Evolutionary conservation across 768 basidiomycete genomes (phyloP).

Genomic region (Hypholoma sublateritium): DNA sequence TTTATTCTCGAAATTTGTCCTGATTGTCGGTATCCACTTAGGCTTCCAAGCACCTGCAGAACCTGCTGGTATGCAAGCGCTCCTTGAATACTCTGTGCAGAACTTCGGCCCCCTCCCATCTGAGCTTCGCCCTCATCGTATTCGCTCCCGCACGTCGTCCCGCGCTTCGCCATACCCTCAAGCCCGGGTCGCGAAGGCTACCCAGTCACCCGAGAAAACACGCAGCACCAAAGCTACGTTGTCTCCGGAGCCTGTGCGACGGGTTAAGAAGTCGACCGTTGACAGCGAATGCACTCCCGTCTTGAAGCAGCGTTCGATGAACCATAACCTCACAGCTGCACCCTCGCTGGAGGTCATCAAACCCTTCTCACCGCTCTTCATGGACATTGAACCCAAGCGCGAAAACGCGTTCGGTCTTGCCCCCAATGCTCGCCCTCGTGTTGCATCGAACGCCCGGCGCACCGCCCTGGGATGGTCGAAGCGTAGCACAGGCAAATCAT

Average conservation of each 20-base stretch:
- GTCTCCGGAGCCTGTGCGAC: neutral
- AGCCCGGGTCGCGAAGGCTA: constrained; percentile 43
- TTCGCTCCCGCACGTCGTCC: constrained; percentile 68
- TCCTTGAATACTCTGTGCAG: constrained; percentile 71
- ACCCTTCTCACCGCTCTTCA: constrained; percentile 39
- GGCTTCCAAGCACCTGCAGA: constrained; percentile 72
- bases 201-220: constrained; percentile 42
- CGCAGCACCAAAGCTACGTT: constrained; percentile 15
- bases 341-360: constrained; percentile 41
- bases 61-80: constrained; percentile 66
- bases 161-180: constrained; percentile 74
- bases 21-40: constrained; percentile 25
- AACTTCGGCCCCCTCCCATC: constrained; percentile 74
- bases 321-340: constrained; percentile 38
- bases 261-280: constrained; percentile 6
- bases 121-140: constrained; percentile 61
- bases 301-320: constrained; percentile 36
- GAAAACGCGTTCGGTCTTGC: constrained; percentile 33
- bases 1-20: neutral
- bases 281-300: constrained; percentile 21
- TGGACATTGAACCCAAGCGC: constrained; percentile 39
- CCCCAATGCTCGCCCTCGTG: constrained; percentile 46
- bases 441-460: constrained; percentile 56
- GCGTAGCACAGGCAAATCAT: constrained; percentile 50
- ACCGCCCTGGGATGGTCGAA: constrained; percentile 65